A percentile compares a stretch with the other conserved stretches of the same genome.
These are phyloP conservation scores for Bjerkandera adusta DNA, from an alignment of 1,284 basidiomycete genomes.

Conservation along the genomic window DNA sequence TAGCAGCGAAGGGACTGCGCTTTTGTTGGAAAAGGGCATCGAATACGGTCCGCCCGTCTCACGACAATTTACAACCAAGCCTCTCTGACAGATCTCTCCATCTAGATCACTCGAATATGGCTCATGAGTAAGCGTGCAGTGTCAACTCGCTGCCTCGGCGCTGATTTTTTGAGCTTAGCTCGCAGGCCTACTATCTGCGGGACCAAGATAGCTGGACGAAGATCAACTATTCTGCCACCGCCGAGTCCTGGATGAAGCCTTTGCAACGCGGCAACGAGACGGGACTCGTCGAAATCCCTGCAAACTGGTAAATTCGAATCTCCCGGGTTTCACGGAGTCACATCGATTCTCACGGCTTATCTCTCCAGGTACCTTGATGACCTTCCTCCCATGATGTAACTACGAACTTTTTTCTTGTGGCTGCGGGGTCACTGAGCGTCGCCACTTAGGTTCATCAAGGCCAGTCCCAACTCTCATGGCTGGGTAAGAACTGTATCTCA, in stretches of 20 bases:
- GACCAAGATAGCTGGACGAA: constrained; percentile 74
- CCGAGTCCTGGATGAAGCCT: constrained; percentile 77
- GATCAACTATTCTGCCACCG: constrained; percentile 63
- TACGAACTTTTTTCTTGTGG: not conserved
- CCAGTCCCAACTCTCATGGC: constrained; percentile 63
- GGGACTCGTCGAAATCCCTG: constrained; percentile 71
- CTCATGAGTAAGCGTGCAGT: constrained; percentile 46
- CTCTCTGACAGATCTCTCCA: not conserved
- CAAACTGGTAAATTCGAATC: constrained; percentile 53
- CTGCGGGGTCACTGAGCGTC: too few species aligned
- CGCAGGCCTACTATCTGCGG: constrained; percentile 69
- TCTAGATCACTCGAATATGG: constrained; percentile 69
- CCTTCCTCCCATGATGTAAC: constrained; percentile 68
- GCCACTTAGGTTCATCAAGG: constrained; percentile 60
- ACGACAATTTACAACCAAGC: not conserved
- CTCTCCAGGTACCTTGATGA: constrained; percentile 57
- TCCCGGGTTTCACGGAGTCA: not conserved
- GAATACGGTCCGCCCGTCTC: constrained; percentile 52
- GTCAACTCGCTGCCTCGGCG: constrained; percentile 12
- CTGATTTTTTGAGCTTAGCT: too few species aligned
- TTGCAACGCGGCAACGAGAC: constrained; percentile 64
- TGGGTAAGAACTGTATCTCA: constrained; percentile 45
- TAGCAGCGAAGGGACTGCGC: constrained; percentile 64
- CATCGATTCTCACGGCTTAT: not conserved
- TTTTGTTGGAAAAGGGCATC: constrained; percentile 73